Conservation (phyloP, 495 filamentous ascomycete genomes). For the Venustampulla echinocandica region DNA sequence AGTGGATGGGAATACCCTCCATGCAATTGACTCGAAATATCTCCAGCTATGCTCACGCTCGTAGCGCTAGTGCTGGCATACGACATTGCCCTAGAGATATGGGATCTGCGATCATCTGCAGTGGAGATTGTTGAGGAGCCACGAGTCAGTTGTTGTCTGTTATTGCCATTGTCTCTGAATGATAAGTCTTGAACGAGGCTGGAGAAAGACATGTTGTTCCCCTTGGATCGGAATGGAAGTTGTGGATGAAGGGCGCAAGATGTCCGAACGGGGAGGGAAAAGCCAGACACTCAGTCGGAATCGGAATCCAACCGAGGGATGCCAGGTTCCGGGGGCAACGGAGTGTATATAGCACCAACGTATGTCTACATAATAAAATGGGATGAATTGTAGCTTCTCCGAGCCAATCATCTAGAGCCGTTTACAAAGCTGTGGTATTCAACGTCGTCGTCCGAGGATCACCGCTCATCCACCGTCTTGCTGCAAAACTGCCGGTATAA, state of each 20-base stretch:
- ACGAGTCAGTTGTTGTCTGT: conserved; percentile 27
- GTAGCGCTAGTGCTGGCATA: conserved; percentile 87
- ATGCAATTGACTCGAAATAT: conserved; percentile 92
- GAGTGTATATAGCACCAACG: no score
- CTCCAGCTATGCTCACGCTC: conserved; percentile 83
- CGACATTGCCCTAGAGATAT: conserved; percentile 65
- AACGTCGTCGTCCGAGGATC: no score
- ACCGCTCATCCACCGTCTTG: no score
- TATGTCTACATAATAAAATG: no score
- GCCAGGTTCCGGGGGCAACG: no score
- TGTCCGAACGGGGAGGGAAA: background rate
- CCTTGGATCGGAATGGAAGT: no score
- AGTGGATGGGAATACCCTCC: conserved; percentile 91
- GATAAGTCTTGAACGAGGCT: conserved; percentile 80
- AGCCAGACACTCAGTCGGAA: no score
- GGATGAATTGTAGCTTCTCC: no score
- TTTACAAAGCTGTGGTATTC: no score
- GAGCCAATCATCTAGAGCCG: no score
- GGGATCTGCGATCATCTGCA: conserved; percentile 52
- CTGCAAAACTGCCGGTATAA: no score
- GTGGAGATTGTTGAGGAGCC: conserved; percentile 39
- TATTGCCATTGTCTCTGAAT: conserved; percentile 52
- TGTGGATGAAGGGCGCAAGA: conserved; percentile 4
- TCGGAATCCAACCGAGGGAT: no score
- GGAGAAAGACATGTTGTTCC: conserved; percentile 76